Percentiles rank a stretch among this genome's conserved stretches.
These are phyloP conservation scores for Hygrocybe punicea DNA, from an alignment of 768 basidiomycete species.

Conservation along the genomic window DNA sequence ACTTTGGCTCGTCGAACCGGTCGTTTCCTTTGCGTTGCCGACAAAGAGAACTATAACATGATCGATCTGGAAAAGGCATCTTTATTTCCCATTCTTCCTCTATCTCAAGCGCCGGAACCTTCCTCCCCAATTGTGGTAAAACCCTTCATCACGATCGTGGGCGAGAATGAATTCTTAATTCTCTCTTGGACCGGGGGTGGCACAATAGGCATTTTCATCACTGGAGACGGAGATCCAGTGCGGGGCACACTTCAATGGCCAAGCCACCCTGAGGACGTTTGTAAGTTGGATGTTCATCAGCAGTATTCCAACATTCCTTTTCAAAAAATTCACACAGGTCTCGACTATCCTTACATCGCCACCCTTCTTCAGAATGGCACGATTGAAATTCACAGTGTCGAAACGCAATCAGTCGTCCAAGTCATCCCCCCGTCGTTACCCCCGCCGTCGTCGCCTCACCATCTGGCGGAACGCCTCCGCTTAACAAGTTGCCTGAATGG, in stretches of 20 bases:
- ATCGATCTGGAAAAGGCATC: conserved; percentile 73
- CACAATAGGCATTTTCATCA: conserved; percentile 85
- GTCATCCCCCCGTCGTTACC: conserved; percentile 42
- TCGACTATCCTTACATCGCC: conserved; percentile 79
- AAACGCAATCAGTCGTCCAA: conserved; percentile 70
- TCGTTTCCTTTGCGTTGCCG: conserved; percentile 67
- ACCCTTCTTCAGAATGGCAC: conserved; percentile 75
- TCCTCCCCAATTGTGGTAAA: conserved; percentile 42
- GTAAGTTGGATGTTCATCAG: conserved; percentile 45
- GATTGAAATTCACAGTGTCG: conserved; percentile 77
- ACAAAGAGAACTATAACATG: conserved; percentile 68
- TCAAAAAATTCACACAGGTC: conserved; percentile 40
- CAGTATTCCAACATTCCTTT: not conserved
- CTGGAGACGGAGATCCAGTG: conserved; percentile 79
- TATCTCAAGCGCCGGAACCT: conserved; percentile 61
- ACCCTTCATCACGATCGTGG: conserved; percentile 73
- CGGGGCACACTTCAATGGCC: conserved; percentile 88
- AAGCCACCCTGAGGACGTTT: conserved; percentile 68
- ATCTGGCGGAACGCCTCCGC: conserved; percentile 27
- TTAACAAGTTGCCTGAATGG: conserved; percentile 43
- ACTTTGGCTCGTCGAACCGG: conserved; percentile 61
- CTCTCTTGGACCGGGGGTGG: conserved; percentile 78
- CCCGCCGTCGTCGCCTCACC: conserved; percentile 33
- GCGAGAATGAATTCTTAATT: conserved; percentile 78
- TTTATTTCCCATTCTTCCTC: conserved; percentile 68